Evolutionary conservation across 129 eudicot genomes (phyloP).

Genomic region (carrot (Daucus carota)): DNA sequence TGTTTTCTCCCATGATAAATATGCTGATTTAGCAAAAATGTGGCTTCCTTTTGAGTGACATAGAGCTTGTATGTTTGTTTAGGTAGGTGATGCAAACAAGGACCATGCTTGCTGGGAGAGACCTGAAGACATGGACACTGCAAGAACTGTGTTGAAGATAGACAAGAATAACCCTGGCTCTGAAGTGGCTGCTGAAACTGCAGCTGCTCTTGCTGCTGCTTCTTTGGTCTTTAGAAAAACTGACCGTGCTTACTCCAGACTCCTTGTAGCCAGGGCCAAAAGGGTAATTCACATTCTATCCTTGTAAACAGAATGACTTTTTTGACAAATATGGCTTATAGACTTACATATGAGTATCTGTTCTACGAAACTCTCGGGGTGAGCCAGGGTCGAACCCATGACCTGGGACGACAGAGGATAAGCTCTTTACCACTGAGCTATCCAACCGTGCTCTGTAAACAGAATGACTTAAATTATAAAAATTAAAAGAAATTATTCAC

Average conservation of each 20-base stretch:
- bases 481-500: too few relatives aligned
- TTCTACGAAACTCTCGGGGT: too few relatives aligned
- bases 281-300: slow-evolving; percentile 33
- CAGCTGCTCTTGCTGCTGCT: slow-evolving; percentile 99
- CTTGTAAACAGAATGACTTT: background rate
- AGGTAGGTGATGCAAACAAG: slow-evolving; percentile 90
- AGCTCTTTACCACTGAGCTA: too few relatives aligned
- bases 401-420: too few relatives aligned
- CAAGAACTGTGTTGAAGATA: slow-evolving; percentile 74
- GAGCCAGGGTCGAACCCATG: too few relatives aligned
- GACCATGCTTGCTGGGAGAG: slow-evolving; percentile 99
- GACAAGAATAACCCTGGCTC: slow-evolving; percentile 92
- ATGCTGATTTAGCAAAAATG: background rate
- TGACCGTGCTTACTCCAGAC: slow-evolving; percentile 70
- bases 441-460: too few relatives aligned
- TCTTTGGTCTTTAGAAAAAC: slow-evolving; percentile 72
- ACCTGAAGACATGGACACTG: slow-evolving; percentile 99
- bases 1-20: background rate
- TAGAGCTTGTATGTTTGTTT: background rate
- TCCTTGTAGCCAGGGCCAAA: slow-evolving; percentile 62
- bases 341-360: too few relatives aligned
- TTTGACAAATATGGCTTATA: too few relatives aligned
- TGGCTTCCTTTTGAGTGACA: background rate
- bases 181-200: slow-evolving; percentile 97
- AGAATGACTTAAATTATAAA: too few relatives aligned